These are phyloP conservation scores for Bacterosira constricta DNA, from an alignment of 108 stramenopile species.

Conservation along the genomic window DNA sequence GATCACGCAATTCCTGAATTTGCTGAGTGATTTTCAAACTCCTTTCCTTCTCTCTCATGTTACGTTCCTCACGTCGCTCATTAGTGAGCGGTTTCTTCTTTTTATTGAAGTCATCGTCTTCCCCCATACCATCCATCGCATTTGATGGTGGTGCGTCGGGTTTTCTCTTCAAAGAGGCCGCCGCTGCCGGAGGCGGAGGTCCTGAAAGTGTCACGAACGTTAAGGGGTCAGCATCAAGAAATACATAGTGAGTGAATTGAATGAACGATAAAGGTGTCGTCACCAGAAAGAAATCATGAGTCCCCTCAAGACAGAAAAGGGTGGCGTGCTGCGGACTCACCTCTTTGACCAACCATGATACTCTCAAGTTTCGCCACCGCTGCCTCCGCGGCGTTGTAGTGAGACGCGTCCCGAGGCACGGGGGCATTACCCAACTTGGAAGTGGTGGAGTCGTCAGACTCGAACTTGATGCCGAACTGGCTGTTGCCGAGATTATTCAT, in stretches of 20 bases:
- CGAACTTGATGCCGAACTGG: slow-evolving; percentile 4
- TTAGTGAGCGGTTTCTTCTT: slow-evolving; percentile 58
- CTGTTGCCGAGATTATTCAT: neutral
- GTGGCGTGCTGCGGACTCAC: neutral
- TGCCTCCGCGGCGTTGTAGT: slow-evolving; percentile 32
- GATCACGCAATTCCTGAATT: slow-evolving; percentile 78
- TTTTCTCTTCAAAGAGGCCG: slow-evolving; percentile 2
- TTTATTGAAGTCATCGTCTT: slow-evolving; percentile 2
- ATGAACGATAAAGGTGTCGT: too few relatives aligned
- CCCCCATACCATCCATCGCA: neutral
- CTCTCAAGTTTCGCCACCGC: slow-evolving; percentile 32
- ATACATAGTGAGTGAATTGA: too few relatives aligned
- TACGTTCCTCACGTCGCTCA: slow-evolving; percentile 80
- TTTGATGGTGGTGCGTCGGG: neutral
- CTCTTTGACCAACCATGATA: slow-evolving; percentile 21
- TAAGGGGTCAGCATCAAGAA: too few relatives aligned
- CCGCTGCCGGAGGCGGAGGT: neutral
- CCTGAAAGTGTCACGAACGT: neutral
- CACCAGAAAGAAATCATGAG: too few relatives aligned
- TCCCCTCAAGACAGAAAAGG: too few relatives aligned
- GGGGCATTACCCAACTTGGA: neutral
- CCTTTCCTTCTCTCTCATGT: slow-evolving; percentile 87
- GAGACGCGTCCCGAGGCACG: neutral
- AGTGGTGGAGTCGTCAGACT: slow-evolving; percentile 7
- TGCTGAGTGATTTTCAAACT: slow-evolving; percentile 86